phyloP scores from a whole-genome alignment of 306 rosid species.

The Sophora flavescens region DNA sequence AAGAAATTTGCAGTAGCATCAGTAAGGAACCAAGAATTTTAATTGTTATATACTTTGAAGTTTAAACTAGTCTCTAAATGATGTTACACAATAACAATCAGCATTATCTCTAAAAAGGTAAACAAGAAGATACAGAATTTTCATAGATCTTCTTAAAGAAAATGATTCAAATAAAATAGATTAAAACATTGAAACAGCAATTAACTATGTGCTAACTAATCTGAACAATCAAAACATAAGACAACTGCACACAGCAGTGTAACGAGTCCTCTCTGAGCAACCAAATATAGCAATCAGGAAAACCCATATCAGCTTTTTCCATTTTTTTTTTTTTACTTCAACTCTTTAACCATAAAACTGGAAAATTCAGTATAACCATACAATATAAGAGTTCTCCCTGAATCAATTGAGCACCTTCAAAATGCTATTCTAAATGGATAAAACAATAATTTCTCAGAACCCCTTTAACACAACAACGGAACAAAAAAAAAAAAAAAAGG shows the following conservation, averaged over 20 bases:
- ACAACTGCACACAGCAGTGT: neutral
- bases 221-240: neutral
- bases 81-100: neutral
- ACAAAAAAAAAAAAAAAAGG: neutral
- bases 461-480: neutral
- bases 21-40: conserved; percentile 18
- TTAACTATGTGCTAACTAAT: neutral
- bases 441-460: neutral
- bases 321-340: neutral
- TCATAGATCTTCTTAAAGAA: conserved; percentile 11
- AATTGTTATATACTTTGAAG: neutral
- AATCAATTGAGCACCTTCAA: neutral
- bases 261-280: conserved; percentile 10
- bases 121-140: conserved; percentile 5
- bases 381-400: neutral
- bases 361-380: neutral
- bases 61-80: conserved; percentile 2
- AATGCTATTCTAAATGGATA: conserved; percentile 10
- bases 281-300: conserved; percentile 13
- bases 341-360: neutral
- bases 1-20: conserved; percentile 19
- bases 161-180: conserved; percentile 13
- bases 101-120: conserved; percentile 11
- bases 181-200: conserved; percentile 2
- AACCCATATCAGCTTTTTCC: neutral